Percentiles rank a stretch among this genome's conserved stretches.
phyloP scores from a whole-genome alignment of 768 basidiomycete genomes.

The Amanita jacksonii region DNA sequence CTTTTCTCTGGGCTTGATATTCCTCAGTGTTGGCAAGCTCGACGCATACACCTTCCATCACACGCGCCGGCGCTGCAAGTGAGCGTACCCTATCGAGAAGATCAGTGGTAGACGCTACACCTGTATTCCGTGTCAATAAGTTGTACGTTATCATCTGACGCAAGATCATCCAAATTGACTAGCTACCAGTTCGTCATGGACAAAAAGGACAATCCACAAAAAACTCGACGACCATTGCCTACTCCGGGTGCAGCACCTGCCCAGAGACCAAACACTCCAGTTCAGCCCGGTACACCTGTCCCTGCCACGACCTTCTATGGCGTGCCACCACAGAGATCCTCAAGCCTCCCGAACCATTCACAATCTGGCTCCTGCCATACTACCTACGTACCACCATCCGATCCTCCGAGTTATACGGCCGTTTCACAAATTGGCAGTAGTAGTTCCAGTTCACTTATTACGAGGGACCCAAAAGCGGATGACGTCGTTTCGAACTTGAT shows the following conservation, averaged over 20 bases:
- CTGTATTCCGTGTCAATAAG: slow-evolving; percentile 7
- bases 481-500: slow-evolving; percentile 29
- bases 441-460: slow-evolving; percentile 50
- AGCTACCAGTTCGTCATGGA: slow-evolving; percentile 30
- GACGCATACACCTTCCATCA: not conserved
- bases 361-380: slow-evolving; percentile 37
- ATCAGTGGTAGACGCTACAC: slow-evolving; percentile 3
- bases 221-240: slow-evolving; percentile 37
- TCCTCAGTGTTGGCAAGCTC: not conserved
- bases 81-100: slow-evolving; percentile 1
- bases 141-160: slow-evolving; percentile 7
- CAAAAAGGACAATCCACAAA: slow-evolving; percentile 30
- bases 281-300: slow-evolving; percentile 21
- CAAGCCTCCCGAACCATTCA: slow-evolving; percentile 30
- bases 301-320: slow-evolving; percentile 31
- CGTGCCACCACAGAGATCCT: slow-evolving; percentile 19
- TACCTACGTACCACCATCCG: slow-evolving; percentile 24
- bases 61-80: not conserved
- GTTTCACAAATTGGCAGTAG: slow-evolving; percentile 19
- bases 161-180: slow-evolving; percentile 6
- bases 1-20: no score
- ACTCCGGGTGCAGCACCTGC: slow-evolving; percentile 28
- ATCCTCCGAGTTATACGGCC: slow-evolving; percentile 28
- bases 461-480: slow-evolving; percentile 29
- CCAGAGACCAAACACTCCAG: slow-evolving; percentile 33